phyloP scores from a whole-genome alignment of 1,284 basidiomycete genomes.

The Ustilago loliicola region DNA sequence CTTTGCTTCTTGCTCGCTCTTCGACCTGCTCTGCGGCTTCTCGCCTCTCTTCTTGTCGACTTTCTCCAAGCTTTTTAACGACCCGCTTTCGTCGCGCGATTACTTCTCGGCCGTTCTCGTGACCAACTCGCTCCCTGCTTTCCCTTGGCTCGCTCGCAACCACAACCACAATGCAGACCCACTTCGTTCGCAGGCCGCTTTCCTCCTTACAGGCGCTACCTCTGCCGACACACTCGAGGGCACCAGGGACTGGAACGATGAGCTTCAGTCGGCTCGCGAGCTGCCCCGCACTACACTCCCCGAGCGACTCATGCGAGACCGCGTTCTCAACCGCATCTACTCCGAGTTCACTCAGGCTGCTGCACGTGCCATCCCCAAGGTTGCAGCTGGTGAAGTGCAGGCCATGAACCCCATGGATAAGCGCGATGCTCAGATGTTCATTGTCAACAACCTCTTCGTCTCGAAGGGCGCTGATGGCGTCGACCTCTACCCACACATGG shows the following conservation, averaged over 20 bases:
- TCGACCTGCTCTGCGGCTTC: slow-evolving; percentile 74
- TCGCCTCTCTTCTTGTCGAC: slow-evolving; percentile 68
- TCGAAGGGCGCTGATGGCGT: slow-evolving; percentile 75
- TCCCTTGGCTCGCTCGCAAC: slow-evolving; percentile 73
- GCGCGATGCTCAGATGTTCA: slow-evolving; percentile 74
- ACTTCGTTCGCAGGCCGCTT: slow-evolving; percentile 75
- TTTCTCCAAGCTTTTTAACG: slow-evolving; percentile 69
- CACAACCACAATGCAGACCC: slow-evolving; percentile 72
- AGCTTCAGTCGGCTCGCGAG: slow-evolving; percentile 75
- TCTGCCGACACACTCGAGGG: slow-evolving; percentile 74
- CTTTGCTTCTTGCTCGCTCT: slow-evolving; percentile 72
- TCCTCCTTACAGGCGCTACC: slow-evolving; percentile 74
- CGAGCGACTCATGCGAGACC: slow-evolving; percentile 75
- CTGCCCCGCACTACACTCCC: slow-evolving; percentile 73
- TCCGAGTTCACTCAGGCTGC: slow-evolving; percentile 75
- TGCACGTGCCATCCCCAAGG: slow-evolving; percentile 73
- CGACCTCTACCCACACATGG: slow-evolving; percentile 74
- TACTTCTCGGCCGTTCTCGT: slow-evolving; percentile 72
- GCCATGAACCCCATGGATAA: slow-evolving; percentile 76
- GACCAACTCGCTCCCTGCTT: slow-evolving; percentile 74
- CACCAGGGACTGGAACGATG: slow-evolving; percentile 77
- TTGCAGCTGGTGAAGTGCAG: slow-evolving; percentile 73
- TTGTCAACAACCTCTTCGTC: slow-evolving; percentile 76
- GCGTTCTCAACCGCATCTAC: slow-evolving; percentile 74
- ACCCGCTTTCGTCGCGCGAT: slow-evolving; percentile 68